Evolutionary conservation across 352 stramenopile genomes (phyloP).

Genomic region (Phytophthora quininea): DNA sequence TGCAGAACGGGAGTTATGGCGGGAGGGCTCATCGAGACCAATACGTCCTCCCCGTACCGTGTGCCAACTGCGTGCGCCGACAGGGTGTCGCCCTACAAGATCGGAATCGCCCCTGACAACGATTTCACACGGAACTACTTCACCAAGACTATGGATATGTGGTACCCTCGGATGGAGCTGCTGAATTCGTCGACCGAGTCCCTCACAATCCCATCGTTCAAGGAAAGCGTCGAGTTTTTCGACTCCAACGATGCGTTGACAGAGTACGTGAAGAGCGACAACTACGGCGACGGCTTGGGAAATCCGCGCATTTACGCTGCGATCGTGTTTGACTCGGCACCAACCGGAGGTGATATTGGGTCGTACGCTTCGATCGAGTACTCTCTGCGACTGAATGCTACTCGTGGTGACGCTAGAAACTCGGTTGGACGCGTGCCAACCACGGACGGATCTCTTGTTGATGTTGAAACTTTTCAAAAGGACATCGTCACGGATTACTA

Average conservation of each 20-base stretch:
- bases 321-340: slow-evolving; percentile 58
- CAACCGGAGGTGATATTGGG: slow-evolving; percentile 40
- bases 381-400: slow-evolving; percentile 64
- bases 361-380: slow-evolving; percentile 57
- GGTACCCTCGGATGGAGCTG: slow-evolving; percentile 61
- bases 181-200: slow-evolving; percentile 25
- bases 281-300: slow-evolving; percentile 43
- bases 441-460: slow-evolving; percentile 36
- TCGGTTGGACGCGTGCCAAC: slow-evolving; percentile 27
- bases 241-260: slow-evolving; percentile 42
- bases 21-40: slow-evolving; percentile 39
- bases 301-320: slow-evolving; percentile 57
- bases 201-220: slow-evolving; percentile 45
- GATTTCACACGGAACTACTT: slow-evolving; percentile 68
- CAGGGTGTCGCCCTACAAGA: slow-evolving; percentile 60
- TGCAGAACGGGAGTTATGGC: slow-evolving; percentile 39
- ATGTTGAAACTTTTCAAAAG: slow-evolving; percentile 37
- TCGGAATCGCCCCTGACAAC: slow-evolving; percentile 53
- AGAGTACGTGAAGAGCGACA: slow-evolving; percentile 48
- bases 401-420: slow-evolving; percentile 13
- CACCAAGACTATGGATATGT: slow-evolving; percentile 44
- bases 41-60: slow-evolving; percentile 35
- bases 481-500: slow-evolving; percentile 41
- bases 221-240: slow-evolving; percentile 59
- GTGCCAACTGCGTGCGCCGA: slow-evolving; percentile 36